phyloP scores from a whole-genome alignment of 2,329 filamentous ascomycete species.

The Bertia moriformis region DNA sequence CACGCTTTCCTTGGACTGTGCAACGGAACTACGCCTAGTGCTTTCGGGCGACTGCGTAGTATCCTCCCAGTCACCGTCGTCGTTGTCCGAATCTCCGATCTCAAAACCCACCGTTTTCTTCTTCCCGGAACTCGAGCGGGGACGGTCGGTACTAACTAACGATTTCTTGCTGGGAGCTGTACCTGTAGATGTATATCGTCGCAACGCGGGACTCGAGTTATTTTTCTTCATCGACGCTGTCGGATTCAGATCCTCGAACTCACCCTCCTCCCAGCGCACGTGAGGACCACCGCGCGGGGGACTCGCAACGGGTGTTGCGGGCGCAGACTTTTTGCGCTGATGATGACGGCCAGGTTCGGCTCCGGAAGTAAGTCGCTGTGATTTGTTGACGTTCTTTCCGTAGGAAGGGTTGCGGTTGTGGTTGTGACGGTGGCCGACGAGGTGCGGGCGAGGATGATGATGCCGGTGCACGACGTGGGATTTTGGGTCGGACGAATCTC shows the following conservation, averaged over 20 bases:
- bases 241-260: not conserved
- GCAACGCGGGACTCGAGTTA: not conserved
- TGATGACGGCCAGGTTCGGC: constrained; percentile 18
- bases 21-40: constrained; percentile 25
- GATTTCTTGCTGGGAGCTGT: constrained; percentile 8
- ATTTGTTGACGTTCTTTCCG: constrained; percentile 24
- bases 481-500: constrained; percentile 14
- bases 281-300: constrained; percentile 17
- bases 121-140: constrained; percentile 5
- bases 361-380: constrained; percentile 18
- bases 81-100: constrained; percentile 19
- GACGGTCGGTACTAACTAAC: constrained; percentile 5
- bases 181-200: not conserved
- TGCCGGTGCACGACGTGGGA: constrained; percentile 14
- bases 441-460: constrained; percentile 21
- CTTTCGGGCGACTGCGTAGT: constrained; percentile 27
- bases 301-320: constrained; percentile 23
- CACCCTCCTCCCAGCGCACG: constrained; percentile 23
- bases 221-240: not conserved
- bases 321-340: constrained; percentile 27
- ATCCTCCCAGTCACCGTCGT: constrained; percentile 29
- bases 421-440: constrained; percentile 21
- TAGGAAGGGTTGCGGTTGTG: constrained; percentile 24
- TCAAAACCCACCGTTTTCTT: constrained; percentile 30
- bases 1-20: constrained; percentile 15